Base-by-base conservation (phyloP, 202 grass and related monocot genomes). In the Alloteropsis angusta region DNA sequence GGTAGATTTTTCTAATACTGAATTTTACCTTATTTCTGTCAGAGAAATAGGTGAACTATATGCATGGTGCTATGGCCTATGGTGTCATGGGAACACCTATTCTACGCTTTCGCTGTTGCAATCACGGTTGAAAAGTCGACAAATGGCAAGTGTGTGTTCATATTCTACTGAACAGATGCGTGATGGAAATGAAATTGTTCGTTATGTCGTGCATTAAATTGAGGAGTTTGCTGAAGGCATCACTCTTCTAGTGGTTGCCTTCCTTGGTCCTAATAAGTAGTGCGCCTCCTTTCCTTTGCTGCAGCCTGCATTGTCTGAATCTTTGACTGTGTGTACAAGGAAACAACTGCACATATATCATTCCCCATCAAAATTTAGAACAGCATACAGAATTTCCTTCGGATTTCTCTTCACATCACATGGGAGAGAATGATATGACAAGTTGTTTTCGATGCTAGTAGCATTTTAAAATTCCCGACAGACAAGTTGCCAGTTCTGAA, bases 401-500 rank as follows among this genome's bases (percentile, higher is more conserved):
- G 9, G 88, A 82, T 84, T 90, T 86, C 59, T 90, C 75, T 63
- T 66, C 28, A 30, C 28, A 30, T 30, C 83, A 32, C 74, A 83
- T 39, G 78, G 77, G 71, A 75, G 76, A 43, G 68, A 83, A 83
- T 83, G 52, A 70, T 49, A 8, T 70, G 8, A 71, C 86, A 77
- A 60, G 76, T 90, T 87, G 87, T 75, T 81, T 65, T 84, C 17
- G 87, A 38, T 46, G 88, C 82, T 14, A 81, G 69, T 14, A 82
- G 87, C 28, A 87, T 83, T 77, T 89, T 83, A 80, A 65, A 84
- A 79, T 83, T 23, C 84, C 28, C 87, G 85, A 48, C 80, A 83
- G 56, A 76, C 84, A 45, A 85, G 53, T 43, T 65, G 48, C 17
- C 25, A 58, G 67, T 86, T 77, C 42, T 56, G 12, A 72, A 49